Conservation (phyloP, 441 rosid species). For the Flueggea neowawraea region DNA sequence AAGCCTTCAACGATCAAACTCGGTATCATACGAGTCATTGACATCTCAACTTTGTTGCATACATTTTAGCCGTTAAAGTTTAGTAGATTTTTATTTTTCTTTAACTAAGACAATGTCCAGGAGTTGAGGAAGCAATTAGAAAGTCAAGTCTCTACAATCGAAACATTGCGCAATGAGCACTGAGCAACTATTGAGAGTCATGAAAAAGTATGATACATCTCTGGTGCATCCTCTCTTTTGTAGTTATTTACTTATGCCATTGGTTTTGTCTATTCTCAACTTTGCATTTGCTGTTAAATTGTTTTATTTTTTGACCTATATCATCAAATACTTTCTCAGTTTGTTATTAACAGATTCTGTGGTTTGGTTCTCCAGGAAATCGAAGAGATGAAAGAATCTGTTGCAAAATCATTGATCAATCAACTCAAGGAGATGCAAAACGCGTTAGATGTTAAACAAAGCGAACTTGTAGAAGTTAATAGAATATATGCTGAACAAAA, state of each 20-base stretch:
- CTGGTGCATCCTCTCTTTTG: constrained; percentile 5
- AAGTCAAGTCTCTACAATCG: constrained; percentile 68
- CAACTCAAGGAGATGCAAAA: constrained; percentile 55
- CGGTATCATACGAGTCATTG: constrained; percentile 36
- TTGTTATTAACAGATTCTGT: constrained; percentile 1
- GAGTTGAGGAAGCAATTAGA: constrained; percentile 93
- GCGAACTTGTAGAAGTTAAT: constrained; percentile 56
- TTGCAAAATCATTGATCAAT: constrained; percentile 43
- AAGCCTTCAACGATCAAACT: constrained; percentile 92
- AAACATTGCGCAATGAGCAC: constrained; percentile 57
- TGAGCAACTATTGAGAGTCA: constrained; percentile 53
- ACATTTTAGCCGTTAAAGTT: not conserved
- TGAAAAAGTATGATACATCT: constrained; percentile 50
- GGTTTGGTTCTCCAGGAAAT: constrained; percentile 50
- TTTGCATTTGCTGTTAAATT: not conserved
- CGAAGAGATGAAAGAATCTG: constrained; percentile 59
- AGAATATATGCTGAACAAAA: constrained; percentile 75
- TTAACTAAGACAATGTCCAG: constrained; percentile 32
- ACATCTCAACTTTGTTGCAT: not conserved
- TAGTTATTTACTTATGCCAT: constrained; percentile 1
- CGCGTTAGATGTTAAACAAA: constrained; percentile 47
- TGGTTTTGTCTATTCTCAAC: constrained; percentile 1
- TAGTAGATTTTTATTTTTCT: not conserved
- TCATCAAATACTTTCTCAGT: not conserved
- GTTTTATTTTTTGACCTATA: not conserved